phyloP scores from a whole-genome alignment of 257 asterid genomes.

The Gynochthodes officinalis region DNA sequence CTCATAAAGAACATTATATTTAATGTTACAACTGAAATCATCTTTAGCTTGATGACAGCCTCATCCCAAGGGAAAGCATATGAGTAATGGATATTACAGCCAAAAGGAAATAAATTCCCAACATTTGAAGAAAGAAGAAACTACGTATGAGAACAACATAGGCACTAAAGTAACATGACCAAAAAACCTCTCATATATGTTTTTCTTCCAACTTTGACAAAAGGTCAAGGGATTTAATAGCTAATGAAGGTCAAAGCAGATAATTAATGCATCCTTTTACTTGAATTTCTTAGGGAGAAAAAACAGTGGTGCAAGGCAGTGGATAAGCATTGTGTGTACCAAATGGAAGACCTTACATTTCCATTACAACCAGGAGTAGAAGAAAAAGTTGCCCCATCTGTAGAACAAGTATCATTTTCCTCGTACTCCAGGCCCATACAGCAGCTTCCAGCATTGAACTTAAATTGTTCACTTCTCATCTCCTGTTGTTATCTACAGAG shows the following conservation, averaged over 20 bases:
- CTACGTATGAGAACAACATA: background rate
- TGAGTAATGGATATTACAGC: background rate
- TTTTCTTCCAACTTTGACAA: background rate
- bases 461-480: conserved; percentile 39
- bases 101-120: too few relatives aligned
- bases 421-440: conserved; percentile 28
- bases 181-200: background rate
- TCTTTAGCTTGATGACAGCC: background rate
- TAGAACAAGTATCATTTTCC: conserved; percentile 31
- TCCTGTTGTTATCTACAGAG: conserved; percentile 90
- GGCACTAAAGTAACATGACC: background rate
- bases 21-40: background rate
- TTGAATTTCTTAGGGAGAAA: background rate
- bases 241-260: background rate
- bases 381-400: conserved; percentile 23
- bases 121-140: background rate
- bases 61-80: background rate
- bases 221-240: background rate
- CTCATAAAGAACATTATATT: background rate
- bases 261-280: background rate
- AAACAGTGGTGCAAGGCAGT: background rate
- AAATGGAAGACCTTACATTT: conserved; percentile 39
- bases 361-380: conserved; percentile 42
- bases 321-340: background rate
- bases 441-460: conserved; percentile 32